Evolutionary conservation across 2,329 filamentous ascomycete species (phyloP).

Genomic region (Stemphylium beticola): DNA sequence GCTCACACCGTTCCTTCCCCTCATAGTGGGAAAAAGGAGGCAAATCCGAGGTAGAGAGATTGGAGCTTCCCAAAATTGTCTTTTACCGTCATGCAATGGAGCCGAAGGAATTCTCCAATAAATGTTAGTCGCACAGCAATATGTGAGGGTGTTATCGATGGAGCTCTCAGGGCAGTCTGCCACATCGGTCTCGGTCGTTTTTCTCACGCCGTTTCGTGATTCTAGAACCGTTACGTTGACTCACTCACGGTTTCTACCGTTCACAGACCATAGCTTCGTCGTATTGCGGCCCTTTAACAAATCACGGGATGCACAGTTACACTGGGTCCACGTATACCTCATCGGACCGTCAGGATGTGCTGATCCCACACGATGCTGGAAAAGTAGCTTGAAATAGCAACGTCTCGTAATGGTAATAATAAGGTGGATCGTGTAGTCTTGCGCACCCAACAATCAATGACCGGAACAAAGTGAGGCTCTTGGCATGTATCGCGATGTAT

Average conservation of each 20-base stretch:
- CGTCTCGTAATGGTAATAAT: too few relatives aligned
- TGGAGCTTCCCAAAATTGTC: constrained; percentile 12
- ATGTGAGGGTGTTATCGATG: neutral
- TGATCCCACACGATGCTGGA: too few relatives aligned
- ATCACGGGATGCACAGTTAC: too few relatives aligned
- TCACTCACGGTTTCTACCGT: too few relatives aligned
- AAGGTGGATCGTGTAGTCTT: neutral
- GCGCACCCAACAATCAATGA: too few relatives aligned
- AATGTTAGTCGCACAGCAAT: neutral
- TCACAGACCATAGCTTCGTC: too few relatives aligned
- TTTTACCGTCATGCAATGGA: constrained; percentile 1
- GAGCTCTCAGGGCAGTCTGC: neutral
- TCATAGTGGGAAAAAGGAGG: constrained; percentile 15
- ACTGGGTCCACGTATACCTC: too few relatives aligned
- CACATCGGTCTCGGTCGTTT: neutral
- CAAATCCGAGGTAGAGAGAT: constrained; percentile 17
- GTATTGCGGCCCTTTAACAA: too few relatives aligned
- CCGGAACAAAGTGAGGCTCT: constrained; percentile 1
- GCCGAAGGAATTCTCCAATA: neutral
- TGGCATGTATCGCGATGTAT: constrained; percentile 18
- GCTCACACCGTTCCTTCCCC: constrained; percentile 14
- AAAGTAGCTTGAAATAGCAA: too few relatives aligned
- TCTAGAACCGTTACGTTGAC: neutral
- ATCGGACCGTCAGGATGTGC: too few relatives aligned
- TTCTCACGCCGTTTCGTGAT: neutral